Conservation (phyloP, 2,329 filamentous ascomycete species). For the Talaromyces rugulosus region DNA sequence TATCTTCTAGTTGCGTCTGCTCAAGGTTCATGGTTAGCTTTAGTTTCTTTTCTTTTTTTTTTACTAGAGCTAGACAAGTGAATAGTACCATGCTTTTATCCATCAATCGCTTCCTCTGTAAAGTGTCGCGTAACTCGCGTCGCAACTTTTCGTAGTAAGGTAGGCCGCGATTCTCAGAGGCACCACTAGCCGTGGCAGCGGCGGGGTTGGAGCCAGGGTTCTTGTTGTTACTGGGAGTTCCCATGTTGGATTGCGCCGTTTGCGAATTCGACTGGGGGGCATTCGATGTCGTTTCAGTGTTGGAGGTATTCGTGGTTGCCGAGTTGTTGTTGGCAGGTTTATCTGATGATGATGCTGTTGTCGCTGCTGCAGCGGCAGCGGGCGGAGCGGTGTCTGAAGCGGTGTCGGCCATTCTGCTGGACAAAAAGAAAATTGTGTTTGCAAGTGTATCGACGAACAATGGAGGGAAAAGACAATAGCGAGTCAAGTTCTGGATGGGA, state of each 20-base stretch:
- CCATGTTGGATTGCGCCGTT: neutral
- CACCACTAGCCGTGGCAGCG: neutral
- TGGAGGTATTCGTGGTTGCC: conserved; percentile 10
- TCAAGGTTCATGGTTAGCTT: neutral
- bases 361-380: conserved; percentile 15
- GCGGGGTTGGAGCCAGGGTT: conserved; percentile 13
- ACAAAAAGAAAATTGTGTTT: neutral
- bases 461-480: neutral
- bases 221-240: conserved; percentile 3
- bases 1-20: conserved; percentile 65
- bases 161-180: conserved; percentile 39
- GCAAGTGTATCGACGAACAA: neutral
- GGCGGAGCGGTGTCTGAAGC: conserved; percentile 21
- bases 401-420: conserved; percentile 38
- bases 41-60: neutral
- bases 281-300: neutral
- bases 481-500: neutral
- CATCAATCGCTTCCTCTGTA: conserved; percentile 61
- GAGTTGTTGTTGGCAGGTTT: conserved; percentile 2
- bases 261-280: neutral
- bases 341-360: conserved; percentile 10
- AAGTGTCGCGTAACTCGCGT: conserved; percentile 61
- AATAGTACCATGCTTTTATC: conserved; percentile 55
- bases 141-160: conserved; percentile 72
- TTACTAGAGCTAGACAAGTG: neutral